These are phyloP conservation scores for Myxozyma udenii DNA, from an alignment of 805 yeast species.

Conservation along the genomic window DNA sequence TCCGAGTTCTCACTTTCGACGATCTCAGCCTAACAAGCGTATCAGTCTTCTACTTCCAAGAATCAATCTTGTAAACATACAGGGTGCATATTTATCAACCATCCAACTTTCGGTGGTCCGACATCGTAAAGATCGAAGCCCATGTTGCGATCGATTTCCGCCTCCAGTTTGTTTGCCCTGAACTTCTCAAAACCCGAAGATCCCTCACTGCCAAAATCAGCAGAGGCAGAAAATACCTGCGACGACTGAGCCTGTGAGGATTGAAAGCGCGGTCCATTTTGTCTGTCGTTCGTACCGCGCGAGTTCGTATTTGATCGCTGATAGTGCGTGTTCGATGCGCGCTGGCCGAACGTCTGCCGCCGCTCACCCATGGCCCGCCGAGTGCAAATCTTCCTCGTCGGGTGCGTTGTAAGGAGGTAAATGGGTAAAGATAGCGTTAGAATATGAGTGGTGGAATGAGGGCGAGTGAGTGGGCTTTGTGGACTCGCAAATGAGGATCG, in stretches of 20 bases:
- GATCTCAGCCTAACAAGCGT: slow-evolving; percentile 37
- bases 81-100: slow-evolving; percentile 88
- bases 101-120: slow-evolving; percentile 73
- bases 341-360: slow-evolving; percentile 2
- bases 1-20: slow-evolving; percentile 54
- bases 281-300: not conserved
- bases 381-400: too few species aligned
- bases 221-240: not conserved
- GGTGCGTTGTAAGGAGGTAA: too few species aligned
- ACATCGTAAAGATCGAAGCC: slow-evolving; percentile 79
- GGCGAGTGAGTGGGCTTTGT: too few species aligned
- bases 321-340: slow-evolving; percentile 14
- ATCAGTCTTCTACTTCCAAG: not conserved
- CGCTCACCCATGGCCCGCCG: not conserved
- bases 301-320: slow-evolving; percentile 3
- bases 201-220: not conserved
- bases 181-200: not conserved
- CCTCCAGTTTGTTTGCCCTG: slow-evolving; percentile 36
- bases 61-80: slow-evolving; percentile 3
- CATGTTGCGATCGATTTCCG: slow-evolving; percentile 73
- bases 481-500: too few species aligned
- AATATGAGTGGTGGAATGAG: too few species aligned
- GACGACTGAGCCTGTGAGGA: not conserved
- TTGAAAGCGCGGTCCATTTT: not conserved
- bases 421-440: too few species aligned